Conservation (phyloP, 1,284 basidiomycete species). For the Melampsora larici-populina region DNA sequence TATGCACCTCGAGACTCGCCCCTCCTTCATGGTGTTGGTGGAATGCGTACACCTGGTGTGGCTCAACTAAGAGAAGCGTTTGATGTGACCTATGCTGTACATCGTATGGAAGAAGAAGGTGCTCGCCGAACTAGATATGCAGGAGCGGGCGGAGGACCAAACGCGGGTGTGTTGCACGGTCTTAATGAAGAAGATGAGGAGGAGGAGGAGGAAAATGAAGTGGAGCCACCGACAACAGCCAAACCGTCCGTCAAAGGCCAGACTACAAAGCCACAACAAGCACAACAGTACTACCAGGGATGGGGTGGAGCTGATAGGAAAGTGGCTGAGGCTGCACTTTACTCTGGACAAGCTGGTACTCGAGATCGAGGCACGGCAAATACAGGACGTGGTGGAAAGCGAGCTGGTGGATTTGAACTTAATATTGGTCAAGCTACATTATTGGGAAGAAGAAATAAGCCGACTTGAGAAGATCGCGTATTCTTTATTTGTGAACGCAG, state of each 20-base stretch:
- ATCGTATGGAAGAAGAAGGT: constrained; percentile 98
- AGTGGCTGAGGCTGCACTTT: constrained; percentile 55
- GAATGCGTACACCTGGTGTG: constrained; percentile 84
- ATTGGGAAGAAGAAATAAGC: constrained; percentile 61
- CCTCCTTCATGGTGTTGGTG: constrained; percentile 73
- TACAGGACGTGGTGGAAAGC: constrained; percentile 10
- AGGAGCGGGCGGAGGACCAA: constrained; percentile 62
- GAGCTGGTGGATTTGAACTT: constrained; percentile 65
- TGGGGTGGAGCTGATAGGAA: constrained; percentile 54
- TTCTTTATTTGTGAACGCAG: too few relatives aligned
- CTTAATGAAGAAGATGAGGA: constrained; percentile 84
- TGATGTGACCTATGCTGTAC: constrained; percentile 97
- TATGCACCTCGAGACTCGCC: constrained; percentile 81
- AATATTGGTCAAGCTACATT: constrained; percentile 79
- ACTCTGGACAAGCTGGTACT: constrained; percentile 71
- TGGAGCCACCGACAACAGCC: background rate
- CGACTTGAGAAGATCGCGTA: too few relatives aligned
- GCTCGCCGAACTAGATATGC: constrained; percentile 70
- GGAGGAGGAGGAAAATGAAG: constrained; percentile 59
- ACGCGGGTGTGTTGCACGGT: constrained; percentile 61
- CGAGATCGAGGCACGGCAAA: constrained; percentile 60
- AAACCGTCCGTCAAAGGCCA: background rate
- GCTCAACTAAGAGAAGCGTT: constrained; percentile 91
- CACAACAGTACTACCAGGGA: constrained; percentile 48
- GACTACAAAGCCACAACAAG: background rate